A percentile compares a stretch with the other conserved stretches of the same genome.
Evolutionary conservation across 306 rosid genomes (phyloP).

Genomic region (Vicia villosa): DNA sequence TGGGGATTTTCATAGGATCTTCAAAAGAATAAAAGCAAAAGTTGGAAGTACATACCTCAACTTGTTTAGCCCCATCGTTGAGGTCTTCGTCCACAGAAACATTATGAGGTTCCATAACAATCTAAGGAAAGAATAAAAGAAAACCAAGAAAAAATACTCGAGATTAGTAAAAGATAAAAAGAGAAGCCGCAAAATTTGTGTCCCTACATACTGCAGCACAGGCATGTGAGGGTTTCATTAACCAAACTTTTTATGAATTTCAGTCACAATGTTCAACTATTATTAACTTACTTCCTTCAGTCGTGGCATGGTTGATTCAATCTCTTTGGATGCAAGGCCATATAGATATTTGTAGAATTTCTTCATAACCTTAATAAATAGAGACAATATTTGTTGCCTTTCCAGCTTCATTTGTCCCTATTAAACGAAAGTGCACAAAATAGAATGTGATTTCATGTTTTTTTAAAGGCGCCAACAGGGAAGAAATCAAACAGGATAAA

Average conservation of each 20-base stretch:
- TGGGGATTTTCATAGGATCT: background rate
- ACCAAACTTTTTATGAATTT: conserved; percentile 8
- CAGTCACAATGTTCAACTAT: background rate
- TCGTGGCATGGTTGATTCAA: conserved; percentile 78
- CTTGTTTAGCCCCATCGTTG: conserved; percentile 71
- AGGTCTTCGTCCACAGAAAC: conserved; percentile 85
- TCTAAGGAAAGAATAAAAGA: conserved; percentile 46
- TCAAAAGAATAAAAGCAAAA: background rate
- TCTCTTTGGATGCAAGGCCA: conserved; percentile 64
- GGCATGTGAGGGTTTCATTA: conserved; percentile 17
- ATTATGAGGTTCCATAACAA: conserved; percentile 71
- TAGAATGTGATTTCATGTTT: conserved; percentile 31
- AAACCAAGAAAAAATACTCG: background rate
- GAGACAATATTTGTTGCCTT: conserved; percentile 80
- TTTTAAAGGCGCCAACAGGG: background rate
- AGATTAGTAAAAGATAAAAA: conserved; percentile 19
- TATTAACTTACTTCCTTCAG: conserved; percentile 65
- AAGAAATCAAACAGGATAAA: conserved; percentile 17
- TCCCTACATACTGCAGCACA: background rate
- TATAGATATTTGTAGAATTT: conserved; percentile 68
- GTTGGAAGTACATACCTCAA: conserved; percentile 52
- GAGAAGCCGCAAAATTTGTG: background rate
- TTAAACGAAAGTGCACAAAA: conserved; percentile 23
- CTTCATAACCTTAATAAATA: conserved; percentile 78
- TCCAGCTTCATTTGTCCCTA: conserved; percentile 78